Base-by-base conservation (phyloP, 805 yeast genomes). In the Wickerhamomyces alni region DNA sequence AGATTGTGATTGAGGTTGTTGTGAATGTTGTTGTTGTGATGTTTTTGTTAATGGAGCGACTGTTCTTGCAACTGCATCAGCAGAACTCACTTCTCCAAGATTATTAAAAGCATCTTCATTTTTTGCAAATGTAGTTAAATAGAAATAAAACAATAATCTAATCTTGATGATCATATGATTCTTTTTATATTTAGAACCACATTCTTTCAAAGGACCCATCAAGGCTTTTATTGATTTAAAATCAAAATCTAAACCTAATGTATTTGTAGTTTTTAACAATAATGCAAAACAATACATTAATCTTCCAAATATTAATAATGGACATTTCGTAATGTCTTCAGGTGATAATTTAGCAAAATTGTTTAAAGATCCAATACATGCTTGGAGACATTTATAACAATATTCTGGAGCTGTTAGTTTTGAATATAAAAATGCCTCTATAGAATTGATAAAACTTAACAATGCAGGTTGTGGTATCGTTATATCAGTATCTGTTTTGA, bases 251-350 rank as follows among this genome's bases (percentile, higher is more conserved):
- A 41, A 29, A 15, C 45, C 47, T 26, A 55, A 30, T 10, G 36
- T 35, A 38, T 50, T 53, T 8, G 52, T 44, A 0, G 54, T 50
- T 26, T 52, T 54, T 30, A 55, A 35, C 19, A 46, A 42, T 17
- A 54, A 40, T 2, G 60, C 57, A 50, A 55, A 55, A 21, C 52
- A 48, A 30, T 47, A 55, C 52, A 55, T 48, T 38, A 55, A 16
- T 37, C 60, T 43, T 11, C 60, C 60, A 37, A 44, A 45, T 8
- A 55, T 41, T 29, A 52, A 16, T 17, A 52, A 39, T 9, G 60
- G 60, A 2, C 52, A 36, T 9, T 16, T 27, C 21, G 44, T 46
- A 19, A 45, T 41, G 29, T 46, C 39, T 8, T 44, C 48, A 9
- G 51, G 44, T 2, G 43, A 25, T 29, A 55, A 33, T 2, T 16